Evolutionary conservation across 768 basidiomycete genomes (phyloP).

Genomic region (Pulveroboletus sp.): DNA sequence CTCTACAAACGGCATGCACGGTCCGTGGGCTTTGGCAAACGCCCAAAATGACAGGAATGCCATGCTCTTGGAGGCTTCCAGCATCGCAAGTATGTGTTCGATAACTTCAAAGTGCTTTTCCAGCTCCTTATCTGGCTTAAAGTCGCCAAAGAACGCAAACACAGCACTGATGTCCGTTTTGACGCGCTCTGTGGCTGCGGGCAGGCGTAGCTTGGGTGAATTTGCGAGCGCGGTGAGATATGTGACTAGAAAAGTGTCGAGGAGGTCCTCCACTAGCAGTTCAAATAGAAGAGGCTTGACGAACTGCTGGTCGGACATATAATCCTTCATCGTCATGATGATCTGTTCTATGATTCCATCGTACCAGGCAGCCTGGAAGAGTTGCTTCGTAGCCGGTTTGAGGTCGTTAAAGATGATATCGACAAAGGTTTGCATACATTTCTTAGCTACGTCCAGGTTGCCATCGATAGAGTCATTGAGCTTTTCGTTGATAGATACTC

Average conservation of each 20-base stretch:
- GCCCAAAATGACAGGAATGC: constrained; percentile 91
- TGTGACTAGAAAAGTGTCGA: constrained; percentile 83
- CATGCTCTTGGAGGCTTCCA: constrained; percentile 84
- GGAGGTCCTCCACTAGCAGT: constrained; percentile 84
- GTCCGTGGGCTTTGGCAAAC: constrained; percentile 91
- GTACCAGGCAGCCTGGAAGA: constrained; percentile 89
- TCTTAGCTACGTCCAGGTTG: constrained; percentile 96
- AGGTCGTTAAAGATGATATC: constrained; percentile 94
- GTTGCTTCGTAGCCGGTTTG: constrained; percentile 74
- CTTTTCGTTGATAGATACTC: constrained; percentile 71
- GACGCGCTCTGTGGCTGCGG: constrained; percentile 78
- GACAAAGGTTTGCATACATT: constrained; percentile 91
- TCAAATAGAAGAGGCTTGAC: constrained; percentile 90
- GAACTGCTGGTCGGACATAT: constrained; percentile 89
- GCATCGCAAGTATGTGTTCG: constrained; percentile 73
- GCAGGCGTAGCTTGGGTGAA: constrained; percentile 81
- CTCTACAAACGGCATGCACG: constrained; percentile 89
- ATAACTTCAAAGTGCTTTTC: constrained; percentile 82
- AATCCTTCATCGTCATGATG: constrained; percentile 93
- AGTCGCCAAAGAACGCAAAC: constrained; percentile 74
- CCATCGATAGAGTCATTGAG: constrained; percentile 97
- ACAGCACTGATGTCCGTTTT: constrained; percentile 73
- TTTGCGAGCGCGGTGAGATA: constrained; percentile 87
- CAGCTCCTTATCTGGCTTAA: constrained; percentile 75
- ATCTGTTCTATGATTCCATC: constrained; percentile 84